phyloP scores from a whole-genome alignment of 257 asterid species.

The Solanum verrucosum region DNA sequence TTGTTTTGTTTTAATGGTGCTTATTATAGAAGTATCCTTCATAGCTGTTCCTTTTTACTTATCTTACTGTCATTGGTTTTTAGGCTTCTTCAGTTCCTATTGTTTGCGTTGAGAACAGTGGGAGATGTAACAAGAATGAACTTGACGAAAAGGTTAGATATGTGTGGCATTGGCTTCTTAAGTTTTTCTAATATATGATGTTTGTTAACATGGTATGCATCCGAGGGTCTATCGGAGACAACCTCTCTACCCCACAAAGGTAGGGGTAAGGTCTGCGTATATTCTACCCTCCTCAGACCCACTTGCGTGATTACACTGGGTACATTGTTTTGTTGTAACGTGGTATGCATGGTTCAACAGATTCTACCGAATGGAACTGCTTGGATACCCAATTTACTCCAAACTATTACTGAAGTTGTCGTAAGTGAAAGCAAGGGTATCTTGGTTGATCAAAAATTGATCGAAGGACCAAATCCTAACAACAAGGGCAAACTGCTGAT shows the following conservation, averaged over 20 bases:
- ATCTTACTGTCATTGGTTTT: not conserved
- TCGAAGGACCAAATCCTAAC: slow-evolving; percentile 86
- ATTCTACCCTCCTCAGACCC: too few relatives aligned
- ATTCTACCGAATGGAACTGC: slow-evolving; percentile 70
- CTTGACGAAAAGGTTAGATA: slow-evolving; percentile 68
- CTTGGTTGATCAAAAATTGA: slow-evolving; percentile 70
- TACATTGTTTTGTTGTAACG: too few relatives aligned
- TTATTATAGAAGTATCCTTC: not conserved
- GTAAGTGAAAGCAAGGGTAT: slow-evolving; percentile 46
- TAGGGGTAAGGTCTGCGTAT: too few relatives aligned
- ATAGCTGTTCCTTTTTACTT: not conserved
- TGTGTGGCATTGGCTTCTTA: not conserved
- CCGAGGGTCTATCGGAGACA: too few relatives aligned
- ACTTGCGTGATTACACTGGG: too few relatives aligned
- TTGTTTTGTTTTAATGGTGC: not conserved
- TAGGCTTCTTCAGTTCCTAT: slow-evolving; percentile 57
- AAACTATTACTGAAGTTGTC: slow-evolving; percentile 43
- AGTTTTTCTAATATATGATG: not conserved
- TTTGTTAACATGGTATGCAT: not conserved
- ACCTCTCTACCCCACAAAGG: too few relatives aligned
- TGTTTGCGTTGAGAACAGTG: slow-evolving; percentile 95
- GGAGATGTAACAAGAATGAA: slow-evolving; percentile 92
- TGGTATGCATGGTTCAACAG: slow-evolving; percentile 20
- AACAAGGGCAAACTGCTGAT: slow-evolving; percentile 57
- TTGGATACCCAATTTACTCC: slow-evolving; percentile 77